Evolutionary conservation across 805 yeast species (phyloP).

Genomic region (Candida montana): DNA sequence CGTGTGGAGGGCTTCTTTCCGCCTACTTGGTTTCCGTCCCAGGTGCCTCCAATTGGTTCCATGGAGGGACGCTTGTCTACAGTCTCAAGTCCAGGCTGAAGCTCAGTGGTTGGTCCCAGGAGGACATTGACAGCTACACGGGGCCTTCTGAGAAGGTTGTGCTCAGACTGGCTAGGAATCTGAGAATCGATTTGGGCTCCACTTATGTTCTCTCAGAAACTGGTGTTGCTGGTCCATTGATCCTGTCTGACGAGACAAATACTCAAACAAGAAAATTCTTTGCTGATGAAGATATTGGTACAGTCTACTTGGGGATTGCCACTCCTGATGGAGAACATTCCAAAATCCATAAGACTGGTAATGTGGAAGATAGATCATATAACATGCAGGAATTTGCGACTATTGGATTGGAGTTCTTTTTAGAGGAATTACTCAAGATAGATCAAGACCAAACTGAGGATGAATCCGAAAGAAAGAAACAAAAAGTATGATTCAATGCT

Average conservation of each 20-base stretch:
- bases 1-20: constrained; percentile 83
- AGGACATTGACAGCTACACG: constrained; percentile 65
- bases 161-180: constrained; percentile 67
- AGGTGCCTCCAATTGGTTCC: constrained; percentile 79
- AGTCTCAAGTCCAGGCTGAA: constrained; percentile 69
- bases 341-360: constrained; percentile 38
- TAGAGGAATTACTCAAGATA: constrained; percentile 38
- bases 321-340: constrained; percentile 59
- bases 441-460: constrained; percentile 3
- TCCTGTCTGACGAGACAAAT: constrained; percentile 32
- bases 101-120: constrained; percentile 71
- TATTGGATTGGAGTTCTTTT: constrained; percentile 55
- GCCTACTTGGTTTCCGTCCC: constrained; percentile 78
- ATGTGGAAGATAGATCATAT: constrained; percentile 42
- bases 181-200: constrained; percentile 75
- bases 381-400: constrained; percentile 78
- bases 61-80: constrained; percentile 80
- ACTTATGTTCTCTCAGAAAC: constrained; percentile 80
- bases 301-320: constrained; percentile 64
- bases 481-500: not conserved
- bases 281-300: constrained; percentile 45
- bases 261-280: constrained; percentile 15
- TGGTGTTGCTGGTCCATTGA: constrained; percentile 78
- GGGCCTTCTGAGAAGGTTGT: constrained; percentile 82
- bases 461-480: constrained; percentile 5